A percentile compares a stretch with the other conserved stretches of the same genome.
These are phyloP conservation scores for Sicyos baderoa DNA, from an alignment of 306 rosid genomes.

Conservation along the genomic window DNA sequence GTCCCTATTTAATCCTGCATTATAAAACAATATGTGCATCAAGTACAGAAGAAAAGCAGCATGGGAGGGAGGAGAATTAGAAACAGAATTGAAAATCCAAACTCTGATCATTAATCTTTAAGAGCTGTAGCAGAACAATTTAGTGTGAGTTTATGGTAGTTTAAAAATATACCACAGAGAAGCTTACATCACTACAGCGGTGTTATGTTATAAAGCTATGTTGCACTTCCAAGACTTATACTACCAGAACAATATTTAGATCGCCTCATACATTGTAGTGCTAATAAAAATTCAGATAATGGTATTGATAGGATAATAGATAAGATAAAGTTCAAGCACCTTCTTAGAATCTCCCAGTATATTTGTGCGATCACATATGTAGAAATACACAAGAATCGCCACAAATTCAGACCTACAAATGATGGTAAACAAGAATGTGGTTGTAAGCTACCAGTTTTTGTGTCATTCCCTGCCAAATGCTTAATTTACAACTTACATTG, in stretches of 20 bases:
- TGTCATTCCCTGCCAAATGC: slow-evolving; percentile 8
- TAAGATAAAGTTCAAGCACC: slow-evolving; percentile 31
- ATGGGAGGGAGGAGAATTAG: slow-evolving; percentile 4
- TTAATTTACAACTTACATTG: slow-evolving; percentile 56
- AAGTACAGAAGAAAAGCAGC: background rate
- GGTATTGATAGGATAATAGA: slow-evolving; percentile 15
- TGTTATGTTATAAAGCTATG: background rate
- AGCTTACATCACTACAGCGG: slow-evolving; percentile 1
- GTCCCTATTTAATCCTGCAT: background rate
- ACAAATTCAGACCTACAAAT: slow-evolving; percentile 75
- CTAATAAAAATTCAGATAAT: background rate
- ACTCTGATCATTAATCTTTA: background rate
- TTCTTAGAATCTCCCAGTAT: slow-evolving; percentile 69
- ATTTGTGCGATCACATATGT: slow-evolving; percentile 78
- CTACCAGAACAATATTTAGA: slow-evolving; percentile 1
- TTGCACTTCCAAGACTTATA: background rate
- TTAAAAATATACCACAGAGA: background rate
- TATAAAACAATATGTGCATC: background rate
- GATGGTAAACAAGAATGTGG: slow-evolving; percentile 14
- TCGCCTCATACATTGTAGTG: background rate
- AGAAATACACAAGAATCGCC: slow-evolving; percentile 72
- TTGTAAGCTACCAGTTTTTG: slow-evolving; percentile 20
- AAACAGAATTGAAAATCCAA: slow-evolving; percentile 4
- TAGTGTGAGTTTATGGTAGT: background rate
- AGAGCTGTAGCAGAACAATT: background rate